phyloP scores from a whole-genome alignment of 768 basidiomycete species.

The Boletus tylopilopsis region DNA sequence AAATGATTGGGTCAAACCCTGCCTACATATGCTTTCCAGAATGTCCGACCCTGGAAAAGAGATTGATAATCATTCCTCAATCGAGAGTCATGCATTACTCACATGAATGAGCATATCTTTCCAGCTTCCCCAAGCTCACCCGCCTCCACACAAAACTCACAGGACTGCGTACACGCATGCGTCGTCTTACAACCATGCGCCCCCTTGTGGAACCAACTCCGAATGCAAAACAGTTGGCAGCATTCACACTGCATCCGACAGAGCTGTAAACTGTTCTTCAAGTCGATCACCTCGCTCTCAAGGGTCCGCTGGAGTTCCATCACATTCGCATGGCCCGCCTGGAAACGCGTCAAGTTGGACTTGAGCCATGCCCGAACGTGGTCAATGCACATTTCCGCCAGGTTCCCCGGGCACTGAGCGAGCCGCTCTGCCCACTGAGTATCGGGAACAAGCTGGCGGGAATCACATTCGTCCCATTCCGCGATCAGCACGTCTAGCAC shows the following conservation, averaged over 20 bases:
- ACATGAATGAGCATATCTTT: slow-evolving; percentile 45
- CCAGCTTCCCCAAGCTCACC: slow-evolving; percentile 25
- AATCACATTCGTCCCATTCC: slow-evolving; percentile 30
- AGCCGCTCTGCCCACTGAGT: slow-evolving; percentile 41
- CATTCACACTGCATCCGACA: slow-evolving; percentile 45
- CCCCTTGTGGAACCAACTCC: slow-evolving; percentile 41
- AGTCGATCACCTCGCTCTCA: slow-evolving; percentile 40
- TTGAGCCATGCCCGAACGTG: slow-evolving; percentile 51
- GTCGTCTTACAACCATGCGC: slow-evolving; percentile 48
- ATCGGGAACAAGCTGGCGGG: slow-evolving; percentile 38
- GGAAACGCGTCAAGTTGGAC: slow-evolving; percentile 48
- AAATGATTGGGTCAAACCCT: background rate
- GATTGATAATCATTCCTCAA: background rate
- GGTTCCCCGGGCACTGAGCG: slow-evolving; percentile 35
- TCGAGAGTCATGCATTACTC: slow-evolving; percentile 18
- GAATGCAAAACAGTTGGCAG: slow-evolving; percentile 51
- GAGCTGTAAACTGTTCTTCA: slow-evolving; percentile 47
- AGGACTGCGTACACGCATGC: slow-evolving; percentile 43
- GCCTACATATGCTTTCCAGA: slow-evolving; percentile 51
- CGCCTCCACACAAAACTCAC: slow-evolving; percentile 39
- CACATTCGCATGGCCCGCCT: slow-evolving; percentile 41
- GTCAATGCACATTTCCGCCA: slow-evolving; percentile 42
- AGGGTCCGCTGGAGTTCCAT: slow-evolving; percentile 42
- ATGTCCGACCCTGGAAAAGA: slow-evolving; percentile 48
- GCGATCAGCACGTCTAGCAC: slow-evolving; percentile 13